These are phyloP conservation scores for Phylloporus arenicola DNA, from an alignment of 768 basidiomycete genomes.

Conservation along the genomic window DNA sequence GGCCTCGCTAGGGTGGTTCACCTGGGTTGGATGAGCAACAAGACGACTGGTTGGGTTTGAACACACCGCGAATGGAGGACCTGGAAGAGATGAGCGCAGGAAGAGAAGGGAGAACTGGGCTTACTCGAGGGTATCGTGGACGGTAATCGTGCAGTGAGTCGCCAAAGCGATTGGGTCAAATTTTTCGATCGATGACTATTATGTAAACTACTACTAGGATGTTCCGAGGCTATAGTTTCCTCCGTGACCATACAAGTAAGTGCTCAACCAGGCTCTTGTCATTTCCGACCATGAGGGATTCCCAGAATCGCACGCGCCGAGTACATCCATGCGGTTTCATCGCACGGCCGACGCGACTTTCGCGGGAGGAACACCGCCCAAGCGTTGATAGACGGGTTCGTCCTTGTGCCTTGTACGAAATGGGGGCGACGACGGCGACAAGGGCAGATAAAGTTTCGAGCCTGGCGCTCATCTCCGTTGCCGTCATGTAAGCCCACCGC, in stretches of 20 bases:
- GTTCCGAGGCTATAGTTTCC: too few species aligned
- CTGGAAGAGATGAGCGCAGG: conserved; percentile 34
- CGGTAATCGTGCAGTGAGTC: conserved; percentile 51
- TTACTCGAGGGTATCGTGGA: conserved; percentile 73
- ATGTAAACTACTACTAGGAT: conserved; percentile 8
- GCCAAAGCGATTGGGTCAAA: background rate
- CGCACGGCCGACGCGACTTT: too few species aligned
- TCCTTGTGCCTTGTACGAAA: background rate
- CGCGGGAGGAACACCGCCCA: too few species aligned
- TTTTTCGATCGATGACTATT: conserved; percentile 16
- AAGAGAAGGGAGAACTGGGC: conserved; percentile 25
- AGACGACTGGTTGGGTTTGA: conserved; percentile 7
- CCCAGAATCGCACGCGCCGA: too few species aligned
- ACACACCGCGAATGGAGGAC: conserved; percentile 71
- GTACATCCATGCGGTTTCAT: too few species aligned
- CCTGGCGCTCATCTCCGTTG: background rate
- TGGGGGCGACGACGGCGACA: background rate
- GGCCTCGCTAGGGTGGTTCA: conserved; percentile 83
- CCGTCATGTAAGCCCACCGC: background rate
- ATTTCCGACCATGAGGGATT: too few species aligned
- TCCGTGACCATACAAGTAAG: too few species aligned
- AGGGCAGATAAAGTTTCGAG: background rate
- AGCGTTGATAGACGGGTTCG: too few species aligned
- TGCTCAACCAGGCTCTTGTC: conserved; percentile 10
- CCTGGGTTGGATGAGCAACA: conserved; percentile 39